phyloP scores from a whole-genome alignment of 225 moss, liverwort and hornwort species.

The Pleurozium schreberi region DNA sequence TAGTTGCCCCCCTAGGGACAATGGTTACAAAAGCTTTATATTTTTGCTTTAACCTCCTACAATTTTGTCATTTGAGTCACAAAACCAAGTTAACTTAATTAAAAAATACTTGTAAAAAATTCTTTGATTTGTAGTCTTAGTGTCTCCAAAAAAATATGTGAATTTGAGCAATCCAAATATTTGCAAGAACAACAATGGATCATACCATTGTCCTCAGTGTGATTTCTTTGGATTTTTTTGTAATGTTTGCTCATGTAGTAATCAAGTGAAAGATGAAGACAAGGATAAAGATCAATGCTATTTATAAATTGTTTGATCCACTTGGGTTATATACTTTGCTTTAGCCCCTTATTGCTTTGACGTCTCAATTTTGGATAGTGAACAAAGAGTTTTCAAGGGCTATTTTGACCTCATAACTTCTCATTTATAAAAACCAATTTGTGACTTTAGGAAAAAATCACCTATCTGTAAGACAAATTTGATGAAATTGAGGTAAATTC shows the following conservation, averaged over 20 bases:
- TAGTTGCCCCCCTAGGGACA: neutral
- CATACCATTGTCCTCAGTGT: accelerated
- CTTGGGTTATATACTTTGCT: neutral
- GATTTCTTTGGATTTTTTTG: neutral
- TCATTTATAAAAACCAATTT: neutral
- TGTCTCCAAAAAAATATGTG: neutral
- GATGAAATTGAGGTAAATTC: neutral
- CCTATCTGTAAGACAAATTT: neutral
- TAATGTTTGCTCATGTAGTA: neutral
- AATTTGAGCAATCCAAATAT: neutral
- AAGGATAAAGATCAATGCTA: neutral
- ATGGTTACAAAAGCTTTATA: accelerated
- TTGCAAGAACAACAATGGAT: neutral
- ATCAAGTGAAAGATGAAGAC: neutral
- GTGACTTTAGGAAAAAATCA: neutral
- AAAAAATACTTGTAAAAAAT: neutral
- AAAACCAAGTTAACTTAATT: neutral
- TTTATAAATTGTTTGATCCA: neutral
- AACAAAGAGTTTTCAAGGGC: neutral
- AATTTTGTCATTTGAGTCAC: neutral
- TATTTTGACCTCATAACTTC: neutral
- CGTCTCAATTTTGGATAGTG: neutral
- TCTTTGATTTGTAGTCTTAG: neutral
- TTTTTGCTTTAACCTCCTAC: neutral
- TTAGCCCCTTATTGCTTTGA: accelerated